A percentile compares a stretch with the other conserved stretches of the same genome.
Evolutionary conservation across 2,329 filamentous ascomycete species (phyloP).

Genomic region (Esteya vermicola): DNA sequence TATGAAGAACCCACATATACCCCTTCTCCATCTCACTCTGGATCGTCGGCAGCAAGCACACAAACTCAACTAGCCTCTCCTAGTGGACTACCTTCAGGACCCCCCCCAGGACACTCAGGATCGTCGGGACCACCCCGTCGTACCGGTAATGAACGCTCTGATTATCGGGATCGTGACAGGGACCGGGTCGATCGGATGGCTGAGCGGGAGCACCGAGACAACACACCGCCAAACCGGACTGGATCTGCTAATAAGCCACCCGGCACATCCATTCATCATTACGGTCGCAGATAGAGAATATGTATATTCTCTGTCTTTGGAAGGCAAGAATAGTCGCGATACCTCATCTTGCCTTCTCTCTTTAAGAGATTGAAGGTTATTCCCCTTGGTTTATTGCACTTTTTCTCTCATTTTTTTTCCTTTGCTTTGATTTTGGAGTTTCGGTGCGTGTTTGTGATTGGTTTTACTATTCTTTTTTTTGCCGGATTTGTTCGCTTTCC

Average conservation of each 20-base stretch:
- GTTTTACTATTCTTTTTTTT: not conserved
- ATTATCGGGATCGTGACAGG: conserved; percentile 6
- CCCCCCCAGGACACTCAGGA: no score
- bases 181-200: conserved; percentile 2
- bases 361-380: no score
- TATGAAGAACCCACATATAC: conserved; percentile 24
- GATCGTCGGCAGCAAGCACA: conserved; percentile 4
- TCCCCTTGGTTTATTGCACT: not conserved
- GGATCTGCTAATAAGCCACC: conserved; percentile 4
- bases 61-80: conserved; percentile 9
- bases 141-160: conserved; percentile 5
- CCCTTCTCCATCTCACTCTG: conserved; percentile 7
- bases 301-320: not conserved
- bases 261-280: conserved; percentile 4
- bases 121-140: conserved; percentile 6
- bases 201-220: conserved; percentile 4
- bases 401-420: not conserved
- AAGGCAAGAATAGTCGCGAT: no score
- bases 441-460: not conserved
- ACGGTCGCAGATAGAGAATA: no score
- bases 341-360: not conserved
- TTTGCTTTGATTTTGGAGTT: not conserved
- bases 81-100: conserved; percentile 7
- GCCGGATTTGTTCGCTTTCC: no score
- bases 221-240: conserved; percentile 8